Conservation (phyloP, 1,139 yeast species). For the Saccharomyces hybrid region DNA sequence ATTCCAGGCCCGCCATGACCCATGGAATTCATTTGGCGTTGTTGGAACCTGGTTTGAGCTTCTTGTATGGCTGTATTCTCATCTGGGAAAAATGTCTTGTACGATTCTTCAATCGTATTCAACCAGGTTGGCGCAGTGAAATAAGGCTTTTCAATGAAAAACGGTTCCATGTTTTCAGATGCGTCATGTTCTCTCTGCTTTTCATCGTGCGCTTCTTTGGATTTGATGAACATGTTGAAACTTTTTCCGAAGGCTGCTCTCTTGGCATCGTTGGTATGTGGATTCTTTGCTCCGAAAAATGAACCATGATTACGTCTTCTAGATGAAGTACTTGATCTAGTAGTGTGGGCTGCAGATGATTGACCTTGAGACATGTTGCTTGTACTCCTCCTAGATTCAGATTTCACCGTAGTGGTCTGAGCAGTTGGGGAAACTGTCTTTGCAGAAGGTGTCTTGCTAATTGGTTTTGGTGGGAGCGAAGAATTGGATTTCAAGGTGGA, state of each 20-base stretch:
- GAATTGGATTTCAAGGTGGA: constrained; percentile 3
- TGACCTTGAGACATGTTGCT: constrained; percentile 10
- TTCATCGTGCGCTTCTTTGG: constrained; percentile 33
- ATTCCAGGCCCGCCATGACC: constrained; percentile 14
- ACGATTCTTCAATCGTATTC: constrained; percentile 48
- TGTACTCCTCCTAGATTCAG: constrained; percentile 17
- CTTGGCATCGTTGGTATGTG: constrained; percentile 36
- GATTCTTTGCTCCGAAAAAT: constrained; percentile 34
- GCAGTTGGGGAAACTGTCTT: constrained; percentile 21
- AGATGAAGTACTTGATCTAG: constrained; percentile 18
- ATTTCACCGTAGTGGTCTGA: constrained; percentile 11
- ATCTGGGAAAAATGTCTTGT: constrained; percentile 42
- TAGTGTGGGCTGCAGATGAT: constrained; percentile 13
- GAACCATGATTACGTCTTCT: constrained; percentile 25
- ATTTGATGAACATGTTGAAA: constrained; percentile 51
- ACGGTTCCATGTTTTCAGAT: constrained; percentile 25
- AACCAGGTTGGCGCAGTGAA: constrained; percentile 79
- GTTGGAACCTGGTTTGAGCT: constrained; percentile 28
- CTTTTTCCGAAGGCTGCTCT: constrained; percentile 36
- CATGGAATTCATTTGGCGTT: constrained; percentile 28
- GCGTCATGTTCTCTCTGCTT: constrained; percentile 15
- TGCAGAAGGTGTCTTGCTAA: not conserved
- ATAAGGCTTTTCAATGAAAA: constrained; percentile 55
- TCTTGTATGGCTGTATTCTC: constrained; percentile 25
- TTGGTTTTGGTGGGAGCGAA: constrained; percentile 3